phyloP scores from a whole-genome alignment of 331 rosid genomes.

The Ulmus americana region DNA sequence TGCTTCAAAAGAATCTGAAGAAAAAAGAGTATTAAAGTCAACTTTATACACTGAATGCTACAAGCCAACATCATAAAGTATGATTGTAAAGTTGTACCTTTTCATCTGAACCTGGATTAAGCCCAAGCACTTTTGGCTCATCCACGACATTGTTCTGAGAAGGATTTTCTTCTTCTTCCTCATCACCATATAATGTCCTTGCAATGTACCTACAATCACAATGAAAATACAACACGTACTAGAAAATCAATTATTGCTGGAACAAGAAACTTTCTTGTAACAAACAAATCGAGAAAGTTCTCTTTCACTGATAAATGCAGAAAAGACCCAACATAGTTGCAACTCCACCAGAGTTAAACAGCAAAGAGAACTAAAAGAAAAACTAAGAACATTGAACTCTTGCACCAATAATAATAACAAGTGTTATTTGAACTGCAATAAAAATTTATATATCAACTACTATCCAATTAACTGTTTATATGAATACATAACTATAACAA shows the following conservation, averaged over 20 bases:
- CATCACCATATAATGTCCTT: constrained; percentile 58
- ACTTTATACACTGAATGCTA: constrained; percentile 23
- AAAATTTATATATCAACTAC: too few species aligned
- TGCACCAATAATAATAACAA: too few species aligned
- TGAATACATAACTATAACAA: too few species aligned
- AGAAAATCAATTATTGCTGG: not conserved
- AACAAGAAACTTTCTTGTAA: not conserved
- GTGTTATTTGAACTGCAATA: too few species aligned
- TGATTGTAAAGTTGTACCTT: constrained; percentile 43
- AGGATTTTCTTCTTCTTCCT: constrained; percentile 52
- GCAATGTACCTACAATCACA: constrained; percentile 69
- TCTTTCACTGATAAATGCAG: not conserved
- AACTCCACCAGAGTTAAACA: not conserved
- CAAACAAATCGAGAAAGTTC: constrained; percentile 2
- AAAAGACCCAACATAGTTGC: not conserved
- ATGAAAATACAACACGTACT: constrained; percentile 25
- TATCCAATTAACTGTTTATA: too few species aligned
- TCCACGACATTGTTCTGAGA: constrained; percentile 31
- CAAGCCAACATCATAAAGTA: constrained; percentile 15
- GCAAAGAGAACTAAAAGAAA: too few species aligned
- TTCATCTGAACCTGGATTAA: constrained; percentile 54
- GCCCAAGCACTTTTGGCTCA: constrained; percentile 78
- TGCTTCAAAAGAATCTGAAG: constrained; percentile 73
- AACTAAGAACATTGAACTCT: too few species aligned
- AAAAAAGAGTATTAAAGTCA: constrained; percentile 2